These are phyloP conservation scores for Styphnolobium japonicum DNA, from an alignment of 306 rosid species.

Conservation along the genomic window DNA sequence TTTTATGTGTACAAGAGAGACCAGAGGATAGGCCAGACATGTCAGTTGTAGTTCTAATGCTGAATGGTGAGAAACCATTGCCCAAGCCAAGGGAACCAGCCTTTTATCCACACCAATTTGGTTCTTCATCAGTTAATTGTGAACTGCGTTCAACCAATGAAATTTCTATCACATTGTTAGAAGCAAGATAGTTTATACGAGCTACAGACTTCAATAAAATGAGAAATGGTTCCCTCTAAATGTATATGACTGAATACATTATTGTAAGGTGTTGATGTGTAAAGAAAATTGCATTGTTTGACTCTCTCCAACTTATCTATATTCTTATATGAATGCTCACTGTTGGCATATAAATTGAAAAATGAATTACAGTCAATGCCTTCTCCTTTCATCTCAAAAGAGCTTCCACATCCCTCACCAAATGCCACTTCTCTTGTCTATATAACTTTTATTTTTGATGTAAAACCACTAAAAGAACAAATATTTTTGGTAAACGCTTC, in stretches of 20 bases:
- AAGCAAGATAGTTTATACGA: slow-evolving; percentile 24
- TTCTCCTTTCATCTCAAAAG: too few relatives aligned
- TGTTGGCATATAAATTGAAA: not conserved
- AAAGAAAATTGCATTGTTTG: not conserved
- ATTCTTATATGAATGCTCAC: not conserved
- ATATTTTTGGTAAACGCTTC: too few relatives aligned
- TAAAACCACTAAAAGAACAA: too few relatives aligned
- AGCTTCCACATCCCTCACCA: not conserved
- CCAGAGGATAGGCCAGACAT: slow-evolving; percentile 20
- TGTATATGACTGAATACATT: not conserved
- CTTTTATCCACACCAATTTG: slow-evolving; percentile 31
- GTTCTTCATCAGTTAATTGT: slow-evolving; percentile 18
- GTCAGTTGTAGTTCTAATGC: slow-evolving; percentile 11
- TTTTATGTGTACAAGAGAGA: slow-evolving; percentile 23
- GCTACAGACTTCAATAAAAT: not conserved
- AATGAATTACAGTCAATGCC: too few relatives aligned
- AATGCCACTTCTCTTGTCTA: not conserved
- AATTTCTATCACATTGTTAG: slow-evolving; percentile 23
- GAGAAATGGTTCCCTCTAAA: not conserved
- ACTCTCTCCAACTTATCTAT: not conserved
- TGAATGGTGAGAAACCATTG: slow-evolving; percentile 7
- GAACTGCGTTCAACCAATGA: slow-evolving; percentile 16
- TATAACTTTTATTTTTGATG: too few relatives aligned
- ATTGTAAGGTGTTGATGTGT: not conserved
- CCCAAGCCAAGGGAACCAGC: slow-evolving; percentile 20